Base-by-base conservation (phyloP, 768 basidiomycete genomes). In the Tricholoma sp. region DNA sequence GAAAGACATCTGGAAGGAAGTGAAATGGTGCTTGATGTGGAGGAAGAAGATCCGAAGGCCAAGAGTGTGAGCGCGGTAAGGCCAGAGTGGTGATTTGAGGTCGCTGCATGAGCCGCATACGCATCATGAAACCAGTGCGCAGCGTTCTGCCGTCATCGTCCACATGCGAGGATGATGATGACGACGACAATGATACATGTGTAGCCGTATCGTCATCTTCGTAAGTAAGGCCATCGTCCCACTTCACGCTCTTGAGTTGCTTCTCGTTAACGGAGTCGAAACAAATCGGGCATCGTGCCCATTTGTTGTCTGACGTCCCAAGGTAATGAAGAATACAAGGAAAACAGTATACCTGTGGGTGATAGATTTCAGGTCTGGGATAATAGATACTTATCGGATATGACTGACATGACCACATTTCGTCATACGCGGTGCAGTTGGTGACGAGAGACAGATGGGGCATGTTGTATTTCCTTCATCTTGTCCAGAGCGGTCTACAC, bases 1-100 rank as follows among this genome's bases (percentile, higher is more conserved):
- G 74, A 60, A 86, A 85, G 39, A 97, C 89, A 65, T 98, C 94
- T 0, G 95, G 97, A 18, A 96, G 78, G 75, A 99, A 98, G 67
- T 97, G 84, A 76, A 95, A 98, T 6, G 97, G 96, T 0, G 94
- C 91, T 65, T 94, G 88, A 61, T 95, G 92, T 17, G 94, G 90
- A 12, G 91, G 88, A 31, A 97, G 74, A 2, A 95, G 80, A 57
- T 96, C 94, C 1, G 94, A 96, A 1, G 94, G 96, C 95, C 95
- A 99, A 2, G 93, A 92, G 13, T 75, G 65, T 1, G 96, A 95
- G 20, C 93, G 86, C 37, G 97, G 97, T 6, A 99, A 78, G 2
- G 97, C 95, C 33, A 98, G 80, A 0, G 96, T 98, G 3, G 94
- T 94, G 63, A 96, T 94, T 66, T 91, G 91, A 2, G 95, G 96